Percentiles rank a stretch among this genome's conserved stretches.
These are phyloP conservation scores for Endogone sp. DNA, from an alignment of 192 early-diverging fungal genomes.

Conservation along the genomic window DNA sequence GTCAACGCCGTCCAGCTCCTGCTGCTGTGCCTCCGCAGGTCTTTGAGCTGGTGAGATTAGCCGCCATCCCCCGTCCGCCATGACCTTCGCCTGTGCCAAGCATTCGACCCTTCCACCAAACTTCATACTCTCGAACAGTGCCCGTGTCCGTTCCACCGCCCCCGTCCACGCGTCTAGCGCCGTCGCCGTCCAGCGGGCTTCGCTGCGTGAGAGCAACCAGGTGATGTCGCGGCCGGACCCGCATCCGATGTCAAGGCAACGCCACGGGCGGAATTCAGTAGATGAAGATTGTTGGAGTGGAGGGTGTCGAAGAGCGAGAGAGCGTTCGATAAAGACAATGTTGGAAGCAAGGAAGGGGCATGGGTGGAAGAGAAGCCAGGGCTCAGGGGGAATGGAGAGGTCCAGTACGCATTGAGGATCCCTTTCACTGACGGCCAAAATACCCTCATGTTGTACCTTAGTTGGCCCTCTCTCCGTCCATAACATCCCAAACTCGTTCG, in stretches of 20 bases:
- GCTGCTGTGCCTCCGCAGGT: not conserved
- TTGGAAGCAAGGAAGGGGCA: conserved; percentile 20
- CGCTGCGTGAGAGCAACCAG: conserved; percentile 22
- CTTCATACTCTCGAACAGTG: conserved; percentile 7
- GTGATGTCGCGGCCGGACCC: conserved; percentile 32
- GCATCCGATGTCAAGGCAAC: conserved; percentile 37
- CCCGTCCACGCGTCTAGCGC: conserved; percentile 19
- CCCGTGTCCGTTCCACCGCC: conserved; percentile 19
- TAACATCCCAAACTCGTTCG: not conserved
- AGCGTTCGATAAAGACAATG: conserved; percentile 22
- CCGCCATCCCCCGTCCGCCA: conserved; percentile 21
- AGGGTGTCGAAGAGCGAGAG: no score
- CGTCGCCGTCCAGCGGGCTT: conserved; percentile 11
- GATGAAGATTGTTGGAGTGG: not conserved
- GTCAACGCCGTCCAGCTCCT: no score
- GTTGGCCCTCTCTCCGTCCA: not conserved
- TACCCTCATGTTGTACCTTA: not conserved
- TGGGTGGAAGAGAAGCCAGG: conserved; percentile 28
- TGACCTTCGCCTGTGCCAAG: conserved; percentile 18
- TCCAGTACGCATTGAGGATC: no score
- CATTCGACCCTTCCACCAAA: conserved; percentile 4
- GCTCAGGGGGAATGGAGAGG: not conserved
- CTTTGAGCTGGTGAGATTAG: not conserved
- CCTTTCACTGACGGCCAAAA: no score
- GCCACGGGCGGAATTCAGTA: no score